Evolutionary conservation across 805 yeast genomes (phyloP).

Genomic region (Wickerhamomyces chambardii): DNA sequence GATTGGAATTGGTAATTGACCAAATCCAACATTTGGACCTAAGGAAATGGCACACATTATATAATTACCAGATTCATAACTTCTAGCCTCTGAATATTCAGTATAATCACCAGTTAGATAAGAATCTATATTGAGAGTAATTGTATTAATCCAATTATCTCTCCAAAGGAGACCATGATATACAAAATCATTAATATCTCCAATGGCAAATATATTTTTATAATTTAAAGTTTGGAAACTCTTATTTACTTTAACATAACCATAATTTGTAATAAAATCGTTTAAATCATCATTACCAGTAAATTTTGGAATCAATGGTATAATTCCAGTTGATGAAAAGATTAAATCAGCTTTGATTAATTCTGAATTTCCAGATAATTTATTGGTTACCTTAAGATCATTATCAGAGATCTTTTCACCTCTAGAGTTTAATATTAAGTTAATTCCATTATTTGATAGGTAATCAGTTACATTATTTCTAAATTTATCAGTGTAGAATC

Average conservation of each 20-base stretch:
- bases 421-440: slow-evolving; percentile 4
- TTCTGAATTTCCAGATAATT: not conserved
- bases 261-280: no score
- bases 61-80: no score
- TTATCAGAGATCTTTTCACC: not conserved
- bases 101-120: not conserved
- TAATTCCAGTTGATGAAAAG: slow-evolving; percentile 2
- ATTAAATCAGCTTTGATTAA: not conserved
- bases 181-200: slow-evolving; percentile 17
- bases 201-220: slow-evolving; percentile 20
- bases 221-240: slow-evolving; percentile 1
- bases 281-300: not conserved
- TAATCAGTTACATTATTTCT: slow-evolving; percentile 11
- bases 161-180: slow-evolving; percentile 11
- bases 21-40: slow-evolving; percentile 15
- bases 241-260: slow-evolving; percentile 5
- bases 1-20: slow-evolving; percentile 14
- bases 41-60: slow-evolving; percentile 5
- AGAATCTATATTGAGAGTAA: slow-evolving; percentile 10
- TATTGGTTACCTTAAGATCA: no score
- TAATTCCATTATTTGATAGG: slow-evolving; percentile 7
- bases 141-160: slow-evolving; percentile 7
- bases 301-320: slow-evolving; percentile 6
- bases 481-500: slow-evolving; percentile 6
- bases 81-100: not conserved